A percentile compares a stretch with the other conserved stretches of the same genome.
These are phyloP conservation scores for Euphrasia confusa DNA, from an alignment of 257 asterid genomes.

Conservation along the genomic window DNA sequence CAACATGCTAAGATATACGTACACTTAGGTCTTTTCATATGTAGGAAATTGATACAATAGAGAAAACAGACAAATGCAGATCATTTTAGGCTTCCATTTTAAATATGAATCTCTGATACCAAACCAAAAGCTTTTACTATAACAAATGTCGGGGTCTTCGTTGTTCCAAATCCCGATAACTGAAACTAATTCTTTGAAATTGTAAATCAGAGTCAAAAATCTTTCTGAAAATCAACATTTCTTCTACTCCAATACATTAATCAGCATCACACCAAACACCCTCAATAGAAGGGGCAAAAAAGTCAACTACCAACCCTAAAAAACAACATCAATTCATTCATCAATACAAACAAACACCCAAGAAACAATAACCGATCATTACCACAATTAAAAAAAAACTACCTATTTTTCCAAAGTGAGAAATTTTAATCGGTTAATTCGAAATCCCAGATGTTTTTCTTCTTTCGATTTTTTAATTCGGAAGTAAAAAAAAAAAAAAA, in stretches of 20 bases:
- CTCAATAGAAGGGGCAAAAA: slow-evolving; percentile 6
- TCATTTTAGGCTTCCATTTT: background rate
- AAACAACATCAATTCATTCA: slow-evolving; percentile 4
- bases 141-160: too few species aligned
- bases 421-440: background rate
- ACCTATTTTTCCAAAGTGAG: background rate
- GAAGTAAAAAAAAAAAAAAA: slow-evolving; percentile 11
- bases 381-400: background rate
- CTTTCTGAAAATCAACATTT: background rate
- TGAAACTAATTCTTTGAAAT: slow-evolving; percentile 1
- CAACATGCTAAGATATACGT: background rate
- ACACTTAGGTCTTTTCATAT: background rate
- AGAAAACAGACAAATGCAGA: too few species aligned
- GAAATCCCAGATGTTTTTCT: slow-evolving; percentile 18
- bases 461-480: slow-evolving; percentile 17
- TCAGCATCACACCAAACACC: background rate
- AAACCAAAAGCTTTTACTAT: background rate
- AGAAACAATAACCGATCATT: background rate
- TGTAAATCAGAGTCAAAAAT: background rate
- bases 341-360: background rate
- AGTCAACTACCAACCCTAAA: slow-evolving; percentile 26
- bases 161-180: too few species aligned
- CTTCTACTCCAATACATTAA: background rate
- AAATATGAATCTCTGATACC: background rate
- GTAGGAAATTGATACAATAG: background rate